Evolutionary conservation across 2,329 filamentous ascomycete species (phyloP), one percentile per base, ranked within the genome.

Genomic region (Fusarium sp.): DNA sequence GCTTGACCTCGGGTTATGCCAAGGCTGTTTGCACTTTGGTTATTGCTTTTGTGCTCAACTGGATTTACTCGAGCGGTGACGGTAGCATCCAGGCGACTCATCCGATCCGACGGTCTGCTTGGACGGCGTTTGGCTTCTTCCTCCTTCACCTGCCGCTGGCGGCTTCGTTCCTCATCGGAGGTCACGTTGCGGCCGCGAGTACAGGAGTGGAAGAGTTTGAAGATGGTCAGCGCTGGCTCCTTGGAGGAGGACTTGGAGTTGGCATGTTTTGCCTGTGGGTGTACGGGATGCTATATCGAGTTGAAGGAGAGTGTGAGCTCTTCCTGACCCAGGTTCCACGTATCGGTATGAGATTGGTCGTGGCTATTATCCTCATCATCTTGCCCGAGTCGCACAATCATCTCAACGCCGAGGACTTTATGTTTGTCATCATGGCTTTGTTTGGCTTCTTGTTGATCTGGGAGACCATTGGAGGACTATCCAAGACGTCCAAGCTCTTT

Each of bases 41-140:
- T 33, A 85, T 87, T 42, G 85, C 85, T 0, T 87, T 87, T 69
- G 86, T 84, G 70, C 79, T 87, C 59, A 87, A 87, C 66, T 87
- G 85, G 85, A 75, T 87, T 57, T 87, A 87, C 63, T 82, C 85
- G 24, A 85, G 85, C 64, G 84, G 84, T 36, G 85, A 87, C 63
- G 85, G 86, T 16, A 84, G 85, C 16, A 67, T 85, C 10, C 75
- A 83, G 24, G 80, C 79, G 14, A 83, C 81, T 8, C 85, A 87
- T 69, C 85, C 85, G 0, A 81, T 87, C 51, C 82, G 84, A n/a
- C 78, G 85, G 42, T 85, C 81, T 20, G 81, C 84, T 0, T 83
- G 79, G 75, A 85, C 84, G 6, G 84, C 84, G 0, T 86, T 87
- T 69, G 79, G 79, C 6, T 87, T 85, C 80, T 84, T 84, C 58